Percentiles rank a stretch among this genome's conserved stretches.
phyloP scores from a whole-genome alignment of 2,329 filamentous ascomycete genomes.

The Colletotrichum incanum region DNA sequence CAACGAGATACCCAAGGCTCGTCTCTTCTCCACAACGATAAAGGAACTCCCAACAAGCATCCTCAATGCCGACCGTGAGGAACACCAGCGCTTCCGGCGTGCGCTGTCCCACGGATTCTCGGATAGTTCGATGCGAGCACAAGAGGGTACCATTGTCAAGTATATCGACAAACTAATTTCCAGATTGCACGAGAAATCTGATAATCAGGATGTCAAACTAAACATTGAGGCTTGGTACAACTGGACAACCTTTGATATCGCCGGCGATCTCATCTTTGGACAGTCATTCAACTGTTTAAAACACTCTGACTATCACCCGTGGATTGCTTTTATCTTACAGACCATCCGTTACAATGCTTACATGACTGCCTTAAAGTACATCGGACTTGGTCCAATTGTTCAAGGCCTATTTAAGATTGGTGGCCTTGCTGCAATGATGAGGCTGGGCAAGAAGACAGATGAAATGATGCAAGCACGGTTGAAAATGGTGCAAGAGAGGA shows the following conservation, averaged over 20 bases:
- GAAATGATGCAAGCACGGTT: conserved; percentile 24
- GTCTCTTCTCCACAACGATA: conserved; percentile 1
- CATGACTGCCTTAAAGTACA: conserved; percentile 26
- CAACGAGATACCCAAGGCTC: conserved; percentile 29
- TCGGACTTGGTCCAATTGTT: conserved; percentile 2
- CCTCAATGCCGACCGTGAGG: conserved; percentile 30
- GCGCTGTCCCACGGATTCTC: conserved; percentile 51
- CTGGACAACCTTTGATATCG: conserved; percentile 46
- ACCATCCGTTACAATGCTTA: conserved; percentile 15
- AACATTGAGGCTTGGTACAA: conserved; percentile 36
- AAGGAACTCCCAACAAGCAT: conserved; percentile 9
- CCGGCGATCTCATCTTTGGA: conserved; percentile 51
- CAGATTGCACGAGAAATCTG: conserved; percentile 26
- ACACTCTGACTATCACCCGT: conserved; percentile 46
- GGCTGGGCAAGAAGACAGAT: not conserved
- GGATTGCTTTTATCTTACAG: conserved; percentile 47
- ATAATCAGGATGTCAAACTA: not conserved
- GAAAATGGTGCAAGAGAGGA: conserved; percentile 13
- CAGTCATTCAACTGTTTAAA: conserved; percentile 50
- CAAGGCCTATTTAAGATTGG: conserved; percentile 20
- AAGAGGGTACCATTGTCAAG: conserved; percentile 48
- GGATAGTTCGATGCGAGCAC: conserved; percentile 49
- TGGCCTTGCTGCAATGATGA: conserved; percentile 9
- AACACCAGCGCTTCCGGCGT: conserved; percentile 47
- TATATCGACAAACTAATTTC: conserved; percentile 48